Base-by-base conservation (phyloP, 2,329 filamentous ascomycete genomes). In the Fusarium marasasianum region DNA sequence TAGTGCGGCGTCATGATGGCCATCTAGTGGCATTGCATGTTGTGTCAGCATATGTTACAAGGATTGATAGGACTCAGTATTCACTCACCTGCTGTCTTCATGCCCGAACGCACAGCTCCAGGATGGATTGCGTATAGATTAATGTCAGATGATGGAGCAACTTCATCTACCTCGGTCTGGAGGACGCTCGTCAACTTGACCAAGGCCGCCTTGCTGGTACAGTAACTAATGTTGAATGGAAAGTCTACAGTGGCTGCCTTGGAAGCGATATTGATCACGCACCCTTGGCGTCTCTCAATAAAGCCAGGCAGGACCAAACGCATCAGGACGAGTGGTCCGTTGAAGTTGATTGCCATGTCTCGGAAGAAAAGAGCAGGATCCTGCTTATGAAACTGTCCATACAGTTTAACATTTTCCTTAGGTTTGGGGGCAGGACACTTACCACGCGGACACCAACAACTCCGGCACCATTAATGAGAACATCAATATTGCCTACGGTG, bases 21-120 rank as follows among this genome's bases (percentile, higher is more conserved):
- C 17, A 51, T 24, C 31, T 51, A 33, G 3, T n/a, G 11, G 11
- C 3, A 2, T n/a, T 0, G 5, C 2, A n/a, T 11, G 15, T 13
- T 10, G 4, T 5, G 11, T 50, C 29, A 50, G 47, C 8, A 33
- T 18, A 5, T 33, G 4, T 6, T 10, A 2, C 0, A 17, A 7
- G 1, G 0, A 7, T 3, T n/a, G 11, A 13, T 13, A 9, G 22
- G 5, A 24, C 1, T 1, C 2, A 2, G 8, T 33, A 11, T 14
- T 5, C 4, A 51, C 31, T 51, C 4, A 35, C 48, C 48, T 35
- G 48, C 22, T 8, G 22, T 24, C 11, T 24, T 35, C 12, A 51
- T 14, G 6, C 31, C 31, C 2, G 48, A 35, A 20, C 31, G 48
- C 4, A 51, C 17, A 2, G 31, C 48, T 6, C 31, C 48, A 5